Evolutionary conservation across 148 eudicot species (phyloP), one percentile per base, ranked within the genome.

Genomic region (Camellia sinensis): DNA sequence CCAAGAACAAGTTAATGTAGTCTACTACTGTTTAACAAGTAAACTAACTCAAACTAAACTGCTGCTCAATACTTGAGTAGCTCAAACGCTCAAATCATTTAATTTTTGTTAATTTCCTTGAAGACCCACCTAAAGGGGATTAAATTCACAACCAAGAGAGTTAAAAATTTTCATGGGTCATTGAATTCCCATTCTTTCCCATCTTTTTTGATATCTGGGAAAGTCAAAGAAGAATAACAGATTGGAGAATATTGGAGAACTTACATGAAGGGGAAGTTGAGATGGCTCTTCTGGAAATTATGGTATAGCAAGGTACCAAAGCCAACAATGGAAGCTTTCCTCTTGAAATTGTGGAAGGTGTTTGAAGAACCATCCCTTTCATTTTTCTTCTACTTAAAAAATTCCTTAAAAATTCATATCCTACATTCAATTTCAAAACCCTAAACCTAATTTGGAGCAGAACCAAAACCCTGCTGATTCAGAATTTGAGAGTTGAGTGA

Each of bases 261-360:
- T 77, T 82, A 82, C 84, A 60, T 62, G 72, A 54, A 62, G 80
- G 44, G 18, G 37, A 70, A 41, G 18, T 19, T 21, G 79, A 62
- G 41, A 54, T 21, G 76, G 62, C 10, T 71, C 77, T 15, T 71
- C 77, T 77, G 61, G 53, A 76, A 76, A 21, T 15, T 9, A 53
- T 13, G 63, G 71, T 68, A 76, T 22, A 40, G 67, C 53, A 76
- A 68, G 80, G 83, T 18, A 44, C 45, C 67, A 81, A 76, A 13
- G 83, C 80, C 76, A 77, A 45, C 46, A 82, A 63, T 9, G 84
- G 84, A 53, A 71, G 76, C 62, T 81, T 71, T 17, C 76, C 76
- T 17, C 71, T 40, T 52, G 71, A 62, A n/a, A 76, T n/a, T 50
- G 63, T 46, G 12, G 80, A 75, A 59, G 82, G 74, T 7, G 84